These are phyloP conservation scores for Candida tibetensis DNA, from an alignment of 805 yeast species.

Conservation along the genomic window DNA sequence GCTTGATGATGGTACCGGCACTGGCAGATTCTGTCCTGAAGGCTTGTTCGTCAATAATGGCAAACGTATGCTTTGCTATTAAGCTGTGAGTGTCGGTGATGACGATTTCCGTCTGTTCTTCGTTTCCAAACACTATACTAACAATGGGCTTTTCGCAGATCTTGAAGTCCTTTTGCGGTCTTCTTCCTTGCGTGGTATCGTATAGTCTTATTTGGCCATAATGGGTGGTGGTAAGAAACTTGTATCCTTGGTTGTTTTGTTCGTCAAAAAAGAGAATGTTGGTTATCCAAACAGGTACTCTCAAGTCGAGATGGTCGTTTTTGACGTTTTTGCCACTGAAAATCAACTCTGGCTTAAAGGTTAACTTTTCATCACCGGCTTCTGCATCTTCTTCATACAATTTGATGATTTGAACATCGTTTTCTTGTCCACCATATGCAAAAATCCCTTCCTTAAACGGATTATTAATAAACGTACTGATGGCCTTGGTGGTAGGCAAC, in stretches of 20 bases:
- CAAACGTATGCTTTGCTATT: constrained; percentile 51
- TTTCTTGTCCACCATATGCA: constrained; percentile 87
- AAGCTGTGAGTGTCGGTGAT: constrained; percentile 70
- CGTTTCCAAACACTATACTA: constrained; percentile 35
- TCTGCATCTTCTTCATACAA: constrained; percentile 28
- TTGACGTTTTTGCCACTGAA: constrained; percentile 84
- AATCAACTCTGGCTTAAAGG: constrained; percentile 29
- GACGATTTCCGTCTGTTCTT: constrained; percentile 44
- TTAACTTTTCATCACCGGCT: constrained; percentile 14
- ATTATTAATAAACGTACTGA: constrained; percentile 47
- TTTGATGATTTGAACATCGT: constrained; percentile 55
- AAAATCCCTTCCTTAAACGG: constrained; percentile 50
- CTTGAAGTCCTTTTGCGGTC: constrained; percentile 60
- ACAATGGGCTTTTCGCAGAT: constrained; percentile 54
- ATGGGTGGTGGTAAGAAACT: constrained; percentile 64
- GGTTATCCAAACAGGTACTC: constrained; percentile 80
- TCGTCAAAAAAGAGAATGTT: constrained; percentile 47
- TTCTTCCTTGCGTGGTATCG: constrained; percentile 62
- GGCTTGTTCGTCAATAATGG: constrained; percentile 34
- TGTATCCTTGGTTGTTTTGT: constrained; percentile 39
- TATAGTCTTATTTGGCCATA: constrained; percentile 77
- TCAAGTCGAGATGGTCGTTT: constrained; percentile 70
- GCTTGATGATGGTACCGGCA: constrained; percentile 44
- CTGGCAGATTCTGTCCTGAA: constrained; percentile 38
- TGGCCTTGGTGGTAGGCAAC: constrained; percentile 42